Conservation (phyloP, 1,139 yeast genomes). For the Hemisphaericaspora lyxosophila region DNA sequence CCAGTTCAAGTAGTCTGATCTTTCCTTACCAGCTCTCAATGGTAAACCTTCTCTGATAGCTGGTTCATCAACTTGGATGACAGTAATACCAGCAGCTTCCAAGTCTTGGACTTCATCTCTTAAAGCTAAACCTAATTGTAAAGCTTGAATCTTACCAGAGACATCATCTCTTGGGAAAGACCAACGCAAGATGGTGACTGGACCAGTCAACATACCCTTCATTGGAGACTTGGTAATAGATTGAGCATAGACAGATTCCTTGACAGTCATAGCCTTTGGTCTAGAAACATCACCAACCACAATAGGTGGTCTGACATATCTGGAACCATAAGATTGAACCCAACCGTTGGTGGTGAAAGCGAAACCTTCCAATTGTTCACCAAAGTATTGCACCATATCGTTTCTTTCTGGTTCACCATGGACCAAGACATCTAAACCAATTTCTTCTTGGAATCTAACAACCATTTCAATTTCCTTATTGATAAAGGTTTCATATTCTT, state of each 20-base stretch:
- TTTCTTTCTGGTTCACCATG: slow-evolving; percentile 99
- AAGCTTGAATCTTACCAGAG: slow-evolving; percentile 90
- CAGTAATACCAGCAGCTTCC: slow-evolving; percentile 97
- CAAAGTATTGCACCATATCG: slow-evolving; percentile 99
- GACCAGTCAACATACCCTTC: slow-evolving; percentile 99
- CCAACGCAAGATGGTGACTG: slow-evolving; percentile 99
- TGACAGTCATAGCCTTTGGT: slow-evolving; percentile 97
- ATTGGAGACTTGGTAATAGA: slow-evolving; percentile 91
- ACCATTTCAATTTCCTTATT: slow-evolving; percentile 94
- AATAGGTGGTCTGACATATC: slow-evolving; percentile 99
- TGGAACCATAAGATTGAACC: slow-evolving; percentile 99
- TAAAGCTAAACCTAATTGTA: slow-evolving; percentile 95
- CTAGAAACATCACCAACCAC: slow-evolving; percentile 99
- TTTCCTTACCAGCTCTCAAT: slow-evolving; percentile 95
- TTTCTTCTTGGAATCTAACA: slow-evolving; percentile 98
- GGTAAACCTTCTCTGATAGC: slow-evolving; percentile 99
- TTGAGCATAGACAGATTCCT: slow-evolving; percentile 99
- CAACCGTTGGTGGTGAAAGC: slow-evolving; percentile 99
- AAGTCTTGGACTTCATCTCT: slow-evolving; percentile 98
- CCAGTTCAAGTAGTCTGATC: slow-evolving; percentile 96
- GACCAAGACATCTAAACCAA: slow-evolving; percentile 95
- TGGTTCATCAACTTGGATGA: slow-evolving; percentile 99
- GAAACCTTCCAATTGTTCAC: slow-evolving; percentile 97
- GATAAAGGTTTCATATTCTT: slow-evolving; percentile 93
- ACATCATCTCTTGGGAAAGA: slow-evolving; percentile 99